Percentiles rank a stretch among this genome's conserved stretches.
phyloP scores from a whole-genome alignment of 345 rosid genomes.

The Citrus inodora region DNA sequence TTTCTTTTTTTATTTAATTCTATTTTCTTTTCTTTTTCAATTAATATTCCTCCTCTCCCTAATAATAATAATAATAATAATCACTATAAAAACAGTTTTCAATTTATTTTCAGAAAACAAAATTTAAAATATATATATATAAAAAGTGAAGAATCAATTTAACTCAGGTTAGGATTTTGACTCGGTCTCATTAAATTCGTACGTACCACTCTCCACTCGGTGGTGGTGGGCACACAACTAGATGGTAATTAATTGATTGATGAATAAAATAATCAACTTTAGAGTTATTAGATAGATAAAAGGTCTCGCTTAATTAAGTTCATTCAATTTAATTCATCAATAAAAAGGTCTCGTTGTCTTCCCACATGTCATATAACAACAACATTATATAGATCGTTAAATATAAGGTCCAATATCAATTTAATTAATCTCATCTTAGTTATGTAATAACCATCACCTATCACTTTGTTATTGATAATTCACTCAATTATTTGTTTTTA shows the following conservation, averaged over 20 bases:
- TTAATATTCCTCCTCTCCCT: not conserved
- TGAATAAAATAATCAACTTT: too few relatives aligned
- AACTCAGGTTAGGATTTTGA: slow-evolving; percentile 16
- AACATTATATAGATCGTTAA: too few relatives aligned
- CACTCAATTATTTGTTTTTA: too few relatives aligned
- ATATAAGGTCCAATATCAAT: not conserved
- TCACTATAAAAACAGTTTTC: too few relatives aligned
- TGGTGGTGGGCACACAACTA: slow-evolving; percentile 1
- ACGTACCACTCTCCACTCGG: not conserved
- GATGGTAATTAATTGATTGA: not conserved
- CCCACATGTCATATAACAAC: not conserved
- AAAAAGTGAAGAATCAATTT: not conserved
- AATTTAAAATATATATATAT: too few relatives aligned
- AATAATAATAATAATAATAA: too few relatives aligned
- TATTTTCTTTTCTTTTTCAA: not conserved
- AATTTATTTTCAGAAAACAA: too few relatives aligned
- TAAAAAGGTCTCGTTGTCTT: not conserved
- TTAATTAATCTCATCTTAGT: not conserved
- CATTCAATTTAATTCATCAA: too few relatives aligned
- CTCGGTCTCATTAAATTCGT: not conserved
- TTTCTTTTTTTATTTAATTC: not conserved
- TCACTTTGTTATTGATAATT: not conserved
- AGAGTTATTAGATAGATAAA: not conserved
- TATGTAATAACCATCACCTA: not conserved
- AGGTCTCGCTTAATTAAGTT: too few relatives aligned